Percentiles rank a stretch among this genome's conserved stretches.
Conservation (phyloP, 148 eudicot species). For the Cornus kousa region DNA sequence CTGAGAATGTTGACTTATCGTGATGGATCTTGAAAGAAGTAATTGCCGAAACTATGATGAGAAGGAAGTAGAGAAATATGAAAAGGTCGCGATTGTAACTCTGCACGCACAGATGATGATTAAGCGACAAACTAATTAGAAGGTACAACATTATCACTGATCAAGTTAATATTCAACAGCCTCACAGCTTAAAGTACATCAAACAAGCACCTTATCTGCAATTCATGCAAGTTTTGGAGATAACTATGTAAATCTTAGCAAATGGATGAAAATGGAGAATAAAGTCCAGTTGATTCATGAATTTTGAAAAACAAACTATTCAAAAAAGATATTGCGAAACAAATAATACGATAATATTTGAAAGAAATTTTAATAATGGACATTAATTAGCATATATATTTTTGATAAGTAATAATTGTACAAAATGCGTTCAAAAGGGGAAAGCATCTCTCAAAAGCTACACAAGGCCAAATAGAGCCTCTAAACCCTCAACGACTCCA, state of each 20-base stretch:
- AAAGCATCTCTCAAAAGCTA: too few relatives aligned
- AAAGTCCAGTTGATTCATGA: background rate
- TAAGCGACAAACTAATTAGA: background rate
- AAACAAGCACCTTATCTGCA: background rate
- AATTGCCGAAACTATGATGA: slow-evolving; percentile 71
- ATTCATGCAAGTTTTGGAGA: background rate
- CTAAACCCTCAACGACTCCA: too few relatives aligned
- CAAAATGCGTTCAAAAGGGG: too few relatives aligned
- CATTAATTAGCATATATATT: background rate
- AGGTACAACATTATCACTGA: background rate
- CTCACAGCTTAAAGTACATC: background rate
- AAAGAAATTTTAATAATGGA: background rate
- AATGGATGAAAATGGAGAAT: background rate
- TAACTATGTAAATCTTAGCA: background rate
- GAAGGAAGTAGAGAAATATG: slow-evolving; percentile 84
- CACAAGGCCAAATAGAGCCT: too few relatives aligned
- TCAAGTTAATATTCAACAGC: too few relatives aligned
- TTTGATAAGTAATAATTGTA: too few relatives aligned
- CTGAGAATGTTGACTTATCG: slow-evolving; percentile 80
- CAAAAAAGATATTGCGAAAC: background rate
- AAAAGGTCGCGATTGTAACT: slow-evolving; percentile 91
- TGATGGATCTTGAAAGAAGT: slow-evolving; percentile 85
- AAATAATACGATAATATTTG: too few relatives aligned
- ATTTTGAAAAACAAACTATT: too few relatives aligned
- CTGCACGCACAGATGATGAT: slow-evolving; percentile 45